These are phyloP conservation scores for Malbranchea cinnamomea DNA, from an alignment of 2,329 filamentous ascomycete genomes.

Conservation along the genomic window DNA sequence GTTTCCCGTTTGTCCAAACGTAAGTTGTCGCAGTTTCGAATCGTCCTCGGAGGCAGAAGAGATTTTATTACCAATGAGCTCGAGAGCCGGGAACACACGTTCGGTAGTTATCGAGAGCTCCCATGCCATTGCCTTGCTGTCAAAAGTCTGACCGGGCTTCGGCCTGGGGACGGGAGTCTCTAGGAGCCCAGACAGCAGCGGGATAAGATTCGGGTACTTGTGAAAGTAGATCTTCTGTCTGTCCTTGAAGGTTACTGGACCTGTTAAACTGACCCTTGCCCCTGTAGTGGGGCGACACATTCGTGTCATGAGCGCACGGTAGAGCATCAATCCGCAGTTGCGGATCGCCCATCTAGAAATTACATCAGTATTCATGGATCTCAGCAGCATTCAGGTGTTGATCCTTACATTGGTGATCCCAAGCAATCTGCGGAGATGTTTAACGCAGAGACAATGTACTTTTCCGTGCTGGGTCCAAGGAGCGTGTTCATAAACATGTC, in stretches of 20 bases:
- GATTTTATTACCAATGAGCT: constrained; percentile 30
- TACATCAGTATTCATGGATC: constrained; percentile 2
- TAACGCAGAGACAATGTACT: constrained; percentile 57
- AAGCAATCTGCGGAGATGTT: constrained; percentile 68
- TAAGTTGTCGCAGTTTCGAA: constrained; percentile 17
- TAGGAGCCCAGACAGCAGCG: constrained; percentile 24
- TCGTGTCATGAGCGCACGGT: constrained; percentile 68
- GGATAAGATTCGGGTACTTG: constrained; percentile 25
- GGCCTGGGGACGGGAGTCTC: constrained; percentile 4
- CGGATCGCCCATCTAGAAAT: constrained; percentile 67
- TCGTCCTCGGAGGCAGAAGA: constrained; percentile 23
- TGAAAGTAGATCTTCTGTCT: constrained; percentile 25
- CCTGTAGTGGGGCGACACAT: constrained; percentile 28
- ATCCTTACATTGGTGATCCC: constrained; percentile 58
- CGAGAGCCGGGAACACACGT: constrained; percentile 31
- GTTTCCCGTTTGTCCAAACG: constrained; percentile 26
- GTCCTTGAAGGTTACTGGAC: constrained; percentile 28
- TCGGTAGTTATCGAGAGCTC: constrained; percentile 25
- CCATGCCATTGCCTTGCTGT: too few relatives aligned
- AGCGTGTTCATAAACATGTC: constrained; percentile 78
- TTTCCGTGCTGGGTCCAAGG: constrained; percentile 57
- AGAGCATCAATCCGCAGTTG: constrained; percentile 81
- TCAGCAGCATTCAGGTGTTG: not conserved
- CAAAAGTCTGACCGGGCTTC: not conserved
- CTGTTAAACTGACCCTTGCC: constrained; percentile 34